Percentiles rank a stretch among this genome's conserved stretches.
Conservation (phyloP, 345 rosid species). For the Limnanthes douglasii region DNA sequence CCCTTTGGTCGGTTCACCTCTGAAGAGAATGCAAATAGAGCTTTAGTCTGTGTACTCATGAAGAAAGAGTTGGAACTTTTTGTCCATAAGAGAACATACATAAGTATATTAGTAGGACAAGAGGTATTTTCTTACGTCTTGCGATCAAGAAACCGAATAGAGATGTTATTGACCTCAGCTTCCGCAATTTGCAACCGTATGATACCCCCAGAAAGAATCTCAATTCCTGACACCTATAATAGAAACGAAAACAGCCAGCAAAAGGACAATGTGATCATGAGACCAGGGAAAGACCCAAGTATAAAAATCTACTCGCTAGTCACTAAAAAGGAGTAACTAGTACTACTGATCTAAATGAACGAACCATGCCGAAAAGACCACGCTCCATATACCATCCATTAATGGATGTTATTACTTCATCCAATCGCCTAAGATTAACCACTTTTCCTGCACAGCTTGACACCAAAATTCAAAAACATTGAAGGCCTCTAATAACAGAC, state of each 20-base stretch:
- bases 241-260: slow-evolving; percentile 1
- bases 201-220: slow-evolving; percentile 89
- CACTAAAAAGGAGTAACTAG: slow-evolving; percentile 1
- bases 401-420: slow-evolving; percentile 79
- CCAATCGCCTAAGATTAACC: slow-evolving; percentile 67
- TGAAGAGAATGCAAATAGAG: slow-evolving; percentile 18
- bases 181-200: slow-evolving; percentile 82
- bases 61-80: neutral
- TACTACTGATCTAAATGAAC: slow-evolving; percentile 12
- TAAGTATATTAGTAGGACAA: neutral
- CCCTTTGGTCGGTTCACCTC: slow-evolving; percentile 88
- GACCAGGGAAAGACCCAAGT: neutral
- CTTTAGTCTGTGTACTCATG: slow-evolving; percentile 3
- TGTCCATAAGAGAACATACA: neutral
- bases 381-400: slow-evolving; percentile 92
- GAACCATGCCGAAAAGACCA: slow-evolving; percentile 88
- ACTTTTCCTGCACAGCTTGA: slow-evolving; percentile 94
- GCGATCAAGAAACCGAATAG: slow-evolving; percentile 74
- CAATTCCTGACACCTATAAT: slow-evolving; percentile 66
- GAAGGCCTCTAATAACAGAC: slow-evolving; percentile 12
- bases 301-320: neutral
- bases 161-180: slow-evolving; percentile 85
- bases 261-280: slow-evolving; percentile 2
- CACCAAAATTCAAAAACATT: slow-evolving; percentile 34
- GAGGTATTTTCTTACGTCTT: slow-evolving; percentile 58